phyloP scores from a whole-genome alignment of 441 rosid species.

The Daphne laureola region DNA sequence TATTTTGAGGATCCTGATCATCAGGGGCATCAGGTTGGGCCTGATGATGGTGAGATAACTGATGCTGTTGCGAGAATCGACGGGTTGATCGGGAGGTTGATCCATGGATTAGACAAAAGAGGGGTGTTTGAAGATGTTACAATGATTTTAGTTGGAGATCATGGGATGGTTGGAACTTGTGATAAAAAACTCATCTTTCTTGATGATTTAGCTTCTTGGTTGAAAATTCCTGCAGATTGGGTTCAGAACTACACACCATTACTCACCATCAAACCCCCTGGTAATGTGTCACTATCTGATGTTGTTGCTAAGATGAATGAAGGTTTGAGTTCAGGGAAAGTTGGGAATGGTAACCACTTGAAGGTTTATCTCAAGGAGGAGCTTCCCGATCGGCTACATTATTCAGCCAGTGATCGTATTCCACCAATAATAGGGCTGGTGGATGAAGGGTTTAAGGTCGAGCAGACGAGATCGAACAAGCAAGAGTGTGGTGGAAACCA shows the following conservation, averaged over 20 bases:
- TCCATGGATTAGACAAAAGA: conserved; percentile 67
- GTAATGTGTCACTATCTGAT: conserved; percentile 22
- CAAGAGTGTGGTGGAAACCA: conserved; percentile 90
- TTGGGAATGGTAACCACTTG: conserved; percentile 65
- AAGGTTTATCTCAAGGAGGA: conserved; percentile 79
- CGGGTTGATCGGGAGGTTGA: conserved; percentile 68
- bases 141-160: conserved; percentile 86
- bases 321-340: conserved; percentile 63
- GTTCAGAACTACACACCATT: conserved; percentile 60
- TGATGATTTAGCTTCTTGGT: conserved; percentile 73
- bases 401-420: conserved; percentile 54
- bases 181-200: conserved; percentile 60
- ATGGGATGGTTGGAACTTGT: conserved; percentile 98
- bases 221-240: conserved; percentile 55
- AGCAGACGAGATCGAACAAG: conserved; percentile 37
- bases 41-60: conserved; percentile 79
- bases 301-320: conserved; percentile 73
- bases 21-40: conserved; percentile 89
- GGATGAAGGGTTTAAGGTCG: conserved; percentile 72
- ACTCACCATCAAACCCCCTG: conserved; percentile 68
- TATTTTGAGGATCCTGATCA: conserved; percentile 97
- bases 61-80: conserved; percentile 76
- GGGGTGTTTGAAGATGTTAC: conserved; percentile 81
- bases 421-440: conserved; percentile 72
- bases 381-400: conserved; percentile 80